These are phyloP conservation scores for Melaleuca alternifolia DNA, from an alignment of 345 rosid species.

Conservation along the genomic window DNA sequence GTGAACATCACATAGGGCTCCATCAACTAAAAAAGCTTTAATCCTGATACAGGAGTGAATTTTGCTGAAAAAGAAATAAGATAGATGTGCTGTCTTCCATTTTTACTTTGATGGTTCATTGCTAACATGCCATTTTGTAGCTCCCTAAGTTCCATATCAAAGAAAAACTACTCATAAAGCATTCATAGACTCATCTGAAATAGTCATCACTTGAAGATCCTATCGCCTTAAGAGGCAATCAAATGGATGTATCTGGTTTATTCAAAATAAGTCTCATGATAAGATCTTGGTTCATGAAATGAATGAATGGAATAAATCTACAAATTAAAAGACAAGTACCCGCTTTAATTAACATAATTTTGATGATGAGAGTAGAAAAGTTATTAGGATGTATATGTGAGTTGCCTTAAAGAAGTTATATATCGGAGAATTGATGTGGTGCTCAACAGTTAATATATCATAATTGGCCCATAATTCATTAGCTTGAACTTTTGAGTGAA, in stretches of 20 bases:
- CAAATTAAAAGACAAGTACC: neutral
- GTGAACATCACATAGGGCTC: neutral
- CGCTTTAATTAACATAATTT: neutral
- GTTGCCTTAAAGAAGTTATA: too few species aligned
- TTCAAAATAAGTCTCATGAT: neutral
- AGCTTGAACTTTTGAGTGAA: too few species aligned
- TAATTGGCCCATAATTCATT: too few species aligned
- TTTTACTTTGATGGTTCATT: neutral
- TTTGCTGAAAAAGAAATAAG: neutral
- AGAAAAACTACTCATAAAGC: neutral
- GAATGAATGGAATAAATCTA: neutral
- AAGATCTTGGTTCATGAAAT: neutral
- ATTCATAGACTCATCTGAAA: neutral
- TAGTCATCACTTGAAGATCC: conserved; percentile 11
- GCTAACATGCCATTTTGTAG: neutral
- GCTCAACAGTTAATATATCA: too few species aligned
- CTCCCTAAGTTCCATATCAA: neutral
- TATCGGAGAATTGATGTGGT: too few species aligned
- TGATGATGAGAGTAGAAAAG: neutral
- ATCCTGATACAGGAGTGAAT: too few species aligned
- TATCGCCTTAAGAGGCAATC: neutral
- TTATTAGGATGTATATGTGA: too few species aligned
- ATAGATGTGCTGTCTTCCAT: neutral
- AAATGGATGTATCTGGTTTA: neutral
- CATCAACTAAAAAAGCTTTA: neutral